phyloP scores from a whole-genome alignment of 345 rosid genomes.

The Dovyalis caffra region DNA sequence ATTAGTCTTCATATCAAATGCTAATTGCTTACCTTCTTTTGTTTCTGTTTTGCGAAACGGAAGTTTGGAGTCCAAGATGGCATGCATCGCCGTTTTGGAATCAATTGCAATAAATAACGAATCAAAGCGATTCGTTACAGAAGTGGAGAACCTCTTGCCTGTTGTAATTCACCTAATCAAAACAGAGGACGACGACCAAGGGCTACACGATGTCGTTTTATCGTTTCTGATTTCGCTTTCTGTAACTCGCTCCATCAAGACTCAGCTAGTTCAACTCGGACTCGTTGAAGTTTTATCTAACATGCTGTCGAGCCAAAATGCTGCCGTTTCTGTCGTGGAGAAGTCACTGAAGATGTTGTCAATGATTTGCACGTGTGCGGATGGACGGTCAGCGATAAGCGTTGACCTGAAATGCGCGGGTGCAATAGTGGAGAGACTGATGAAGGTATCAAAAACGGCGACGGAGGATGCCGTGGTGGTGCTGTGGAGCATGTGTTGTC shows the following conservation, averaged over 20 bases:
- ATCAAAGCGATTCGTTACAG: slow-evolving; percentile 17
- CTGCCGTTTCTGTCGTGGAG: slow-evolving; percentile 11
- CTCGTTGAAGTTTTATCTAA: slow-evolving; percentile 8
- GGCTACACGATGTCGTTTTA: slow-evolving; percentile 11
- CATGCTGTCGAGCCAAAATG: slow-evolving; percentile 4
- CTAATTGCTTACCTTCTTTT: not conserved
- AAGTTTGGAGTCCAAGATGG: slow-evolving; percentile 4
- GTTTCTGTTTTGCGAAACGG: slow-evolving; percentile 7
- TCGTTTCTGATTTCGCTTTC: slow-evolving; percentile 8
- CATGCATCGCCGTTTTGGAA: slow-evolving; percentile 13
- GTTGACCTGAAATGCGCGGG: slow-evolving; percentile 18
- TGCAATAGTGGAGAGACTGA: slow-evolving; percentile 15
- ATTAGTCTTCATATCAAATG: not conserved
- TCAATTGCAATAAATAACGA: slow-evolving; percentile 12
- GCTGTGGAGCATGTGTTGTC: slow-evolving; percentile 22
- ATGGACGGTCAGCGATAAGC: slow-evolving; percentile 22
- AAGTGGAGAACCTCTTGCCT: slow-evolving; percentile 4
- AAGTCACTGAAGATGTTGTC: slow-evolving; percentile 22
- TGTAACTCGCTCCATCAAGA: slow-evolving; percentile 9
- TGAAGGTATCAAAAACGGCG: slow-evolving; percentile 27
- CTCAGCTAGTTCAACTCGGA: slow-evolving; percentile 13
- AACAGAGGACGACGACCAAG: not conserved
- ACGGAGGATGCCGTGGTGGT: slow-evolving; percentile 29
- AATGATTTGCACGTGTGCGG: slow-evolving; percentile 3
- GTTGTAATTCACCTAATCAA: slow-evolving; percentile 5